Percentiles rank a stretch among this genome's conserved stretches.
phyloP scores from a whole-genome alignment of 1,284 basidiomycete species.

The Termitomyces sp. region DNA sequence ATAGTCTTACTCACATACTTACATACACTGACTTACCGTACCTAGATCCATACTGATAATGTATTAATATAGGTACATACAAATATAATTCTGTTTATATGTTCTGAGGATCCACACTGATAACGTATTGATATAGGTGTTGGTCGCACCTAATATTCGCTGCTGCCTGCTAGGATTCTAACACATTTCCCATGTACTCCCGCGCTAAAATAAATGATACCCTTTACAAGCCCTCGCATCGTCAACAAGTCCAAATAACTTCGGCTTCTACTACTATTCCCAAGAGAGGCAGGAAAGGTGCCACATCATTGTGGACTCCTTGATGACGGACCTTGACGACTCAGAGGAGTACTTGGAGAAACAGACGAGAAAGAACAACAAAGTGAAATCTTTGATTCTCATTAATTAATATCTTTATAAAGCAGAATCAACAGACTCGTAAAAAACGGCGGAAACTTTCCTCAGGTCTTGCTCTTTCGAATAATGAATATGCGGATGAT shows the following conservation, averaged over 20 bases:
- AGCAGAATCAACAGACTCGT: neutral
- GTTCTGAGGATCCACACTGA: neutral
- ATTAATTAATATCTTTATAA: neutral
- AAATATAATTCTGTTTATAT: neutral
- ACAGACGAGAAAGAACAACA: neutral
- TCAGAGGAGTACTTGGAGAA: conserved; percentile 2
- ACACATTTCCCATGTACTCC: no score
- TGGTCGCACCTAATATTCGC: neutral
- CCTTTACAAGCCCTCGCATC: no score
- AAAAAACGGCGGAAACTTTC: conserved; percentile 15
- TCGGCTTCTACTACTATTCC: neutral
- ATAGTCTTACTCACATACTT: no score
- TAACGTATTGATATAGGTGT: neutral
- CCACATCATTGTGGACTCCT: neutral
- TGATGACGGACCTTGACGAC: neutral
- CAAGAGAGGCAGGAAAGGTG: neutral
- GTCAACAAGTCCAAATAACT: neutral
- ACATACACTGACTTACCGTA: neutral
- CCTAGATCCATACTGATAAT: neutral
- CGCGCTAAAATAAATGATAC: no score
- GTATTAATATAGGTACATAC: neutral
- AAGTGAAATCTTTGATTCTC: neutral
- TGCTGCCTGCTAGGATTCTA: no score
- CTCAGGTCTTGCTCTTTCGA: conserved; percentile 1
- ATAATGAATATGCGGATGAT: neutral